These are phyloP conservation scores for Pelagophyceae sp. DNA, from an alignment of 352 stramenopile species.

Conservation along the genomic window DNA sequence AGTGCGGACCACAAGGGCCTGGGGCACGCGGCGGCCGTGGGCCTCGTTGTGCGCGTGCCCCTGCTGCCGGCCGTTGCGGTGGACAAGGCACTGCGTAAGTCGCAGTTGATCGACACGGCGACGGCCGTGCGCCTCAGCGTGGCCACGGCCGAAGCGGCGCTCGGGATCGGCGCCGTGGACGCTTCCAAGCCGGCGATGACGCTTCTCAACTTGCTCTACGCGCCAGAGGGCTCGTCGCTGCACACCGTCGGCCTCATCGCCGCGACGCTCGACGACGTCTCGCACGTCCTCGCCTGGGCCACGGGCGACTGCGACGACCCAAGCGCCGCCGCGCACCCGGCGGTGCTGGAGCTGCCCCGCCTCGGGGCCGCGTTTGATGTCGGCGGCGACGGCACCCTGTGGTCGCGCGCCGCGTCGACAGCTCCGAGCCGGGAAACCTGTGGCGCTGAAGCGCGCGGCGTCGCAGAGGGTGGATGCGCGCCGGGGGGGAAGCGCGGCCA, in stretches of 20 bases:
- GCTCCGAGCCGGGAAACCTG: too few species aligned
- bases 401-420: too few species aligned
- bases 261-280: constrained; percentile 85
- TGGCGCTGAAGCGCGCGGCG: too few species aligned
- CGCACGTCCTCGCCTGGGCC: constrained; percentile 93
- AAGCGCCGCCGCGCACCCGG: constrained; percentile 55
- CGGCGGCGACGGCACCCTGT: constrained; percentile 52
- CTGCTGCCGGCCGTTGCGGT: background rate
- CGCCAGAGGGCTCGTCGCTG: constrained; percentile 55
- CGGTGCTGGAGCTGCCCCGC: constrained; percentile 90
- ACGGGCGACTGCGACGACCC: constrained; percentile 43
- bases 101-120: background rate
- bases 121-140: background rate
- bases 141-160: background rate
- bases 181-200: constrained; percentile 50
- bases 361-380: constrained; percentile 80
- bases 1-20: constrained; percentile 56
- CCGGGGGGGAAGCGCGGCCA: too few species aligned
- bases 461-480: too few species aligned
- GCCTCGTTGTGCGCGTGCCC: constrained; percentile 49
- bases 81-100: too few species aligned
- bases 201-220: constrained; percentile 84
- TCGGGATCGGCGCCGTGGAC: background rate
- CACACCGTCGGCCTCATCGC: constrained; percentile 77
- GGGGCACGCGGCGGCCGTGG: constrained; percentile 56